Evolutionary conservation across 2,329 filamentous ascomycete genomes (phyloP), one percentile per base, ranked within the genome.

Genomic region (Rutstroemia sp.): DNA sequence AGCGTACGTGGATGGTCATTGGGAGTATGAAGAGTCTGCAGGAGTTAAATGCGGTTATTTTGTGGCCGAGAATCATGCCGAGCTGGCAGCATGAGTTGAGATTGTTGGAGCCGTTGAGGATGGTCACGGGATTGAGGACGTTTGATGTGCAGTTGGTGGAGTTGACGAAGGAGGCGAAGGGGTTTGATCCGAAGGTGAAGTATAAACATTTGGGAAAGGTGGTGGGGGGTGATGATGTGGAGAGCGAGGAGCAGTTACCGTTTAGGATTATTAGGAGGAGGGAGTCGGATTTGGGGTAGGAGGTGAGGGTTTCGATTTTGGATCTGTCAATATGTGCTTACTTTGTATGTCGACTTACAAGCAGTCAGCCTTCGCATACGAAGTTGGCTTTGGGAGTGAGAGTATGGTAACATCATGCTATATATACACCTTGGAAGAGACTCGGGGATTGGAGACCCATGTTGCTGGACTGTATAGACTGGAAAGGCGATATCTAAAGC

Each of bases 1-100:
- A 65, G 37, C 56, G 63, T 9, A 59, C 57, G 4, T 65, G 63
- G 61, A 52, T 59, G 25, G 56, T 65, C 1, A 39, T 65, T 5
- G 61, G 57, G 0, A 63, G 60, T 25, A 65, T 65, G 57, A 59
- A 58, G 27, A 37, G 48, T 6, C 48, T 65, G 2, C 39, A 57
- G 25, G 45, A 46, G 8, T 16, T 63, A 12, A 39, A 41, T 38
- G 53, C 58, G n/a, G 51, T 44, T 10, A 62, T 65, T 34, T 44
- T 56, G 18, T 63, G 61, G 62, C 59, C 57, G 0, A 57, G 60
- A 5, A 45, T 27, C 8, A 54, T 56, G 21, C 42, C 59, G 16
- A 50, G 38, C n/a, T 45, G 50, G 16, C 48, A 44, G 10, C 57
- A 63, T 18, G 62, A 65, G 49, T 37, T 49, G 34, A 58, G 58